Evolutionary conservation across 805 yeast species (phyloP), one percentile per base, ranked within the genome.

Genomic region (Barnettozyma botsteinii): DNA sequence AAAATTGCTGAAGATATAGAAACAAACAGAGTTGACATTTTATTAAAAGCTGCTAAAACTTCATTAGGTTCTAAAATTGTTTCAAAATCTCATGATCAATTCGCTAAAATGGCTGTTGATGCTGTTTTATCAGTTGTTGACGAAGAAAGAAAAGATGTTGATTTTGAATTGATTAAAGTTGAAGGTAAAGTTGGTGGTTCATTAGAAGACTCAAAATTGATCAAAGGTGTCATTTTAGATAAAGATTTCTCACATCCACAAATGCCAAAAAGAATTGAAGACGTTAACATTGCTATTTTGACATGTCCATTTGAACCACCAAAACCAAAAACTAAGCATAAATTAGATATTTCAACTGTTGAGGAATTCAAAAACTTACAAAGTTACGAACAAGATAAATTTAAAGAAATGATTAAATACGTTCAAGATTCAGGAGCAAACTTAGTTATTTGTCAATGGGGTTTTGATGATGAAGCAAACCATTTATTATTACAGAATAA

Each of bases 291-390:
- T 46, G 98, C 98, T 35, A 91, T 93, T 50, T 73, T 93, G 59
- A 93, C 99, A 3, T 91, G 98, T 69, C 98, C 99, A 53, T 93
- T 93, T 60, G 99, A 93, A 70, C 99, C 99, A 30, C 99, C 99
- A 55, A 93, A 93, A 68, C 99, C 99, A 52, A 93, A 93, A 70
- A 93, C 99, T 19, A 93, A 93, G 67, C 98, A 91, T 69, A 91
- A 91, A 73, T 73, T 91, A 55, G 96, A 91, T 61, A 91, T 91
- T 48, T 77, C 91, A 13, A 67, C 84, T n/a, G 96, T 88, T 17
- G 97, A 89, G 56, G 98, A 93, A 66, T 93, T 89, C 67, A 77
- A 83, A 62, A 82, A 78, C 48, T 74, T 93, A 59, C 98, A 94
- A 68, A 77, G 76, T 38, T 93, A 93, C 63, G 99, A 93, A 70